phyloP scores from a whole-genome alignment of 176 grass and related monocot genomes.

The Ananas comosus region DNA sequence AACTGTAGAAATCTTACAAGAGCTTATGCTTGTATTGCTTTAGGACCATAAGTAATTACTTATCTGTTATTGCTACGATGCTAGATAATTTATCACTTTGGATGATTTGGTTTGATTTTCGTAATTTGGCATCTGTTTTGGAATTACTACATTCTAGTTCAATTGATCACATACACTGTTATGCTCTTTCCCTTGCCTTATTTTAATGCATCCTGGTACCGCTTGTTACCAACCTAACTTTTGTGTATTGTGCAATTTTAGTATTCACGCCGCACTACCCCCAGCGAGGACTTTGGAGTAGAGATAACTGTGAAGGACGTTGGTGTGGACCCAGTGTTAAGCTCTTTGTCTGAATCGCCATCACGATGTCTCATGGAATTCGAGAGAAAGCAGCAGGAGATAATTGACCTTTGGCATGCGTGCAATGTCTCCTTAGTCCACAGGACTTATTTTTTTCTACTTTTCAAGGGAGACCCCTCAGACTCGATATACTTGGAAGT shows the following conservation, averaged over 20 bases:
- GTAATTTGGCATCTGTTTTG: too few species aligned
- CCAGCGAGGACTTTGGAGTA: conserved; percentile 22
- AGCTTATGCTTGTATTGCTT: background rate
- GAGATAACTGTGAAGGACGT: conserved; percentile 12
- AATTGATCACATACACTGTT: background rate
- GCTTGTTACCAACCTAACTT: background rate
- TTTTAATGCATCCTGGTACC: background rate
- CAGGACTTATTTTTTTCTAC: conserved; percentile 84
- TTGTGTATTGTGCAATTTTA: background rate
- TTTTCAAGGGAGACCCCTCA: conserved; percentile 71
- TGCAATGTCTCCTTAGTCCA: conserved; percentile 79
- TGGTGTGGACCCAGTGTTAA: conserved; percentile 7
- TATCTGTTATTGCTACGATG: background rate
- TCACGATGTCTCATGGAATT: conserved; percentile 47
- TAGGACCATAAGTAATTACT: background rate
- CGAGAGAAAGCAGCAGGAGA: conserved; percentile 55
- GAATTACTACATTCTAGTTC: background rate
- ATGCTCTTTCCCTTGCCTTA: background rate
- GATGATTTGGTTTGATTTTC: background rate
- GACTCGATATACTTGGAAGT: conserved; percentile 91
- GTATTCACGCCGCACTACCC: conserved; percentile 5
- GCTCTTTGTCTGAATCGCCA: conserved; percentile 21
- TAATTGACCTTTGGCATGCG: conserved; percentile 69
- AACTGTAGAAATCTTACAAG: background rate
- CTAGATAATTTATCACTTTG: background rate